A percentile compares a stretch with the other conserved stretches of the same genome.
Evolutionary conservation across 2,329 filamentous ascomycete genomes (phyloP).

Genomic region (Talaromyces rugulosus): DNA sequence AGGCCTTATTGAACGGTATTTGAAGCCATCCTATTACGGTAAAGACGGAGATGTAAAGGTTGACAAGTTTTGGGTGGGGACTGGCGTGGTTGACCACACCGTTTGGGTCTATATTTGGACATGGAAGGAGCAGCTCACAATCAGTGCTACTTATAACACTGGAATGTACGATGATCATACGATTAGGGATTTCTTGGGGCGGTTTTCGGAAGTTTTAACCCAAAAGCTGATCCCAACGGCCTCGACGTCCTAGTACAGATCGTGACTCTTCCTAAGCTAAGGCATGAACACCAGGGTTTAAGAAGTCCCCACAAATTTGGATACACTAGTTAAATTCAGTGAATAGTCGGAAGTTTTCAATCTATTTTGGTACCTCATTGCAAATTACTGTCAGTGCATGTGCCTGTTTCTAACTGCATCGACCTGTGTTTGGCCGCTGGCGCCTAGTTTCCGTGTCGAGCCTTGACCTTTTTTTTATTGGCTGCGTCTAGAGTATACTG

Average conservation of each 20-base stretch:
- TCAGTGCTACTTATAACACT: background rate
- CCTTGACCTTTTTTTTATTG: too few species aligned
- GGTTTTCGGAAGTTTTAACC: background rate
- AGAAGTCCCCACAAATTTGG: background rate
- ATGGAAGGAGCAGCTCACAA: background rate
- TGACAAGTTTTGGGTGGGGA: background rate
- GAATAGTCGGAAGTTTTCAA: too few species aligned
- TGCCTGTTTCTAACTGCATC: too few species aligned
- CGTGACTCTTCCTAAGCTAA: background rate
- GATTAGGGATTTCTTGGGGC: background rate
- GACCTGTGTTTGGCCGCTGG: too few species aligned
- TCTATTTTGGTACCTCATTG: too few species aligned
- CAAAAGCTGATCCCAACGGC: background rate
- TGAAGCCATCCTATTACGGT: background rate
- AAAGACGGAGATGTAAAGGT: background rate
- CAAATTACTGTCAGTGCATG: too few species aligned
- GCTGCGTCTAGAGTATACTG: too few species aligned
- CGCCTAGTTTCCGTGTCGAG: too few species aligned
- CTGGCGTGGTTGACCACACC: background rate
- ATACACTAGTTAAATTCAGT: too few species aligned
- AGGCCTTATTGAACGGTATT: background rate
- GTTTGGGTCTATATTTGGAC: background rate
- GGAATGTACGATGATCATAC: background rate
- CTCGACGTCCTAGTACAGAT: background rate
- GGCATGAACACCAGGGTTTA: background rate